Percentiles rank a stretch among this genome's conserved stretches.
phyloP scores from a whole-genome alignment of 768 basidiomycete genomes.

The Suillus subluteus region DNA sequence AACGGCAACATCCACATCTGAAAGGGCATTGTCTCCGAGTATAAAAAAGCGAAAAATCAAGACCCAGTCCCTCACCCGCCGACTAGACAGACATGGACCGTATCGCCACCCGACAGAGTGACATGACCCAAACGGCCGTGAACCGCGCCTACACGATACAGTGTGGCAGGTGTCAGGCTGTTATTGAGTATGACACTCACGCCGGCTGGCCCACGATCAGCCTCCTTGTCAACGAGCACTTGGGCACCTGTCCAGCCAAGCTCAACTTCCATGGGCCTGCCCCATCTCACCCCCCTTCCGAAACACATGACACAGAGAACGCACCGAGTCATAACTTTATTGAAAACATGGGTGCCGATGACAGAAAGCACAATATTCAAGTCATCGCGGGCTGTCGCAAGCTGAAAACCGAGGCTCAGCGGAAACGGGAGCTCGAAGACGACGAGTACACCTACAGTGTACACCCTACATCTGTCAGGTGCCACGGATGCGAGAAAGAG shows the following conservation, averaged over 20 bases:
- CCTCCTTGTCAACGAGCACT: slow-evolving; percentile 32
- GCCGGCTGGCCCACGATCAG: slow-evolving; percentile 27
- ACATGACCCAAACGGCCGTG: background rate
- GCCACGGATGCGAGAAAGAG: slow-evolving; percentile 30
- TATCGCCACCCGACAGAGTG: background rate
- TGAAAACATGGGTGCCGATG: background rate
- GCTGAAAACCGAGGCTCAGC: slow-evolving; percentile 32
- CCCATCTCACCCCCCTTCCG: background rate
- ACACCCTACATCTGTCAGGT: slow-evolving; percentile 30
- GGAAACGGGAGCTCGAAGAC: slow-evolving; percentile 31
- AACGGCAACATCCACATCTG: background rate
- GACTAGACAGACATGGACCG: slow-evolving; percentile 18
- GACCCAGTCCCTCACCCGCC: background rate
- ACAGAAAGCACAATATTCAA: background rate
- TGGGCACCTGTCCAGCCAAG: slow-evolving; percentile 26
- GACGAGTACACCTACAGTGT: slow-evolving; percentile 31
- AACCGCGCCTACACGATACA: background rate
- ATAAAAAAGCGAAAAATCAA: background rate
- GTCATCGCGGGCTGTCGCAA: slow-evolving; percentile 24
- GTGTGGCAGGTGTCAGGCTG: slow-evolving; percentile 30
- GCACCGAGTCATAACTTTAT: background rate
- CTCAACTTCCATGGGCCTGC: background rate
- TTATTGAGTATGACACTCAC: slow-evolving; percentile 32
- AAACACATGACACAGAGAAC: background rate
- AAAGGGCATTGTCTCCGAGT: background rate